Evolutionary conservation across 352 stramenopile genomes (phyloP).

Genomic region (Globisporangium emineosum): DNA sequence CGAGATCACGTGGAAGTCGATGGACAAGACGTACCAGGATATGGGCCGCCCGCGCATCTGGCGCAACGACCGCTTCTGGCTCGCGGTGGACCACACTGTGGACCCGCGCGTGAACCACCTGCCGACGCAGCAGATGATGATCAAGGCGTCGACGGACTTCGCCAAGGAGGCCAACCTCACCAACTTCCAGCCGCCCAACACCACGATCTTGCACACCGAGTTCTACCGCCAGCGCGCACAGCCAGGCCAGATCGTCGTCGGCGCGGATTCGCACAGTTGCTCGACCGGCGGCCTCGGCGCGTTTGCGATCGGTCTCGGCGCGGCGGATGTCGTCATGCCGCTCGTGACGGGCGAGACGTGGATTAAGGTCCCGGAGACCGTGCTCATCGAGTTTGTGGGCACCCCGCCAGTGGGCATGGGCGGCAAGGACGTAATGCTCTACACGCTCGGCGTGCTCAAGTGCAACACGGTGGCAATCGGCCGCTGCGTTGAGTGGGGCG

Average conservation of each 20-base stretch:
- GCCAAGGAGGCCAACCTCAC: slow-evolving; percentile 73
- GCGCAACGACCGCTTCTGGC: slow-evolving; percentile 86
- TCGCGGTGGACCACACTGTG: slow-evolving; percentile 83
- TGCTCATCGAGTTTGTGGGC: slow-evolving; percentile 80
- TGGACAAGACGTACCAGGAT: slow-evolving; percentile 88
- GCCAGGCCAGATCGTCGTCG: slow-evolving; percentile 81
- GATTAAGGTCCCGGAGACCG: slow-evolving; percentile 87
- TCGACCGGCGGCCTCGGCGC: slow-evolving; percentile 70
- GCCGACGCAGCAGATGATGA: slow-evolving; percentile 85
- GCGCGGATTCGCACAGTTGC: slow-evolving; percentile 80
- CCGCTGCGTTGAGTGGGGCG: slow-evolving; percentile 76
- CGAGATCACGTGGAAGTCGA: slow-evolving; percentile 88
- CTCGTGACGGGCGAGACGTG: slow-evolving; percentile 85
- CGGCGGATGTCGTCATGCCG: slow-evolving; percentile 81
- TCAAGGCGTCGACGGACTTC: slow-evolving; percentile 82
- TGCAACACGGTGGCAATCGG: slow-evolving; percentile 83
- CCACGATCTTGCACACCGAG: slow-evolving; percentile 85
- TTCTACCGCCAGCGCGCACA: slow-evolving; percentile 85
- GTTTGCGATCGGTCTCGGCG: slow-evolving; percentile 75
- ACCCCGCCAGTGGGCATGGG: slow-evolving; percentile 65
- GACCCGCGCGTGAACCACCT: slow-evolving; percentile 83
- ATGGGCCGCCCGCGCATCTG: slow-evolving; percentile 83
- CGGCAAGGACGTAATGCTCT: slow-evolving; percentile 87
- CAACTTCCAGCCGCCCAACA: slow-evolving; percentile 85
- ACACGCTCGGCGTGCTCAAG: slow-evolving; percentile 82